Evolutionary conservation across 176 grass and related monocot genomes (phyloP), one percentile per base, ranked within the genome.

Genomic region (Aegilops longissima): DNA sequence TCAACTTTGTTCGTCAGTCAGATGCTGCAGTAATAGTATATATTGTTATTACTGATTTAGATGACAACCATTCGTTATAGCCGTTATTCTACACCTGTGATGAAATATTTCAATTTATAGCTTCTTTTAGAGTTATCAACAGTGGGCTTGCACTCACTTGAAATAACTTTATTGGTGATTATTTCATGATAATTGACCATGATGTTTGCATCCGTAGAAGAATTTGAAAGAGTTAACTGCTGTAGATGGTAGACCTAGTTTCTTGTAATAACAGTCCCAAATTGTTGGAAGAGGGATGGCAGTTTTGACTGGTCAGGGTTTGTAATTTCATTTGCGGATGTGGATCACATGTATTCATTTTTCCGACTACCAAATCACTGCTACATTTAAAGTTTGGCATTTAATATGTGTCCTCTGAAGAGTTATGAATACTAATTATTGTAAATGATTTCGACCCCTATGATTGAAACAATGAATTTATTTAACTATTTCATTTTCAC

Each of bases 401-500:
- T 78, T 78, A 27, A 45, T 83, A 17, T 34, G 5, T 36, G 27
- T 79, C 47, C 12, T 83, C 35, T 71, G 49, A 77, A 77, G 33
- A 61, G 20, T 59, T 70, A 77, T 18, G 18, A 59, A 20, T 83
- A 42, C 10, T 20, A 25, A 27, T 70, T 61, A 30, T 78, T 77
- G 69, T 82, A 40, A 87, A 87, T 21, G 44, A 66, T 69, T 65
- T 69, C 16, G 25, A 36, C 61, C 7, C 73, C 17, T 56, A 58
- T 86, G 79, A 70, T 80, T 84, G 65, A 44, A 66, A 70, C 24
- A 67, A 82, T 82, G 30, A 82, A 63, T 78, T 78, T 90, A 30
- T 83, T 79, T 78, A 39, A 80, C 72, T 85, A 44, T 95, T 39
- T 59, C 77, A 63, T 80, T 76, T 67, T 36, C 2, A 49, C 82